Evolutionary conservation across 1,284 basidiomycete genomes (phyloP), one percentile per base, ranked within the genome.

Genomic region (Cryptococcus amylolentus): DNA sequence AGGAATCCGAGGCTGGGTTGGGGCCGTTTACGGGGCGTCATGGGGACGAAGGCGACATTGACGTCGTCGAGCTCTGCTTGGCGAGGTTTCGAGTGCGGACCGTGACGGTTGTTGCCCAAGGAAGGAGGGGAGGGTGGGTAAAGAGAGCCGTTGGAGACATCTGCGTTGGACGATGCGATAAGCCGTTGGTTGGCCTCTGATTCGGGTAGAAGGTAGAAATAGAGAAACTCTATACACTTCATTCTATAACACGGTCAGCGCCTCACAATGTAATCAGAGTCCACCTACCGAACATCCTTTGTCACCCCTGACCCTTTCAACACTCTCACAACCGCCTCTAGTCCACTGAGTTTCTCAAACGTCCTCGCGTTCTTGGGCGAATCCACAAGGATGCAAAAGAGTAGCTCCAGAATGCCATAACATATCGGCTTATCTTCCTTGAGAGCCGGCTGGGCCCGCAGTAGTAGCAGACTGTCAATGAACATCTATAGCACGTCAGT

Each of bases 181-280:
- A 18, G n/a, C n/a, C 41, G 41, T 42, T 42, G n/a, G 41, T 42
- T 42, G 41, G 23, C 41, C 9, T 42, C 16, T n/a, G 8, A 18
- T 72, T 94, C 91, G 58, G 92, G 91, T 51, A 92, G 79, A 5
- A 95, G 81, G 72, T 94, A 95, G 71, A 92, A 94, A 73, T 93
- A 93, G 5, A 95, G 78, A 67, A 94, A 91, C 70, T 94, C 91
- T 26, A 94, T 81, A 63, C 89, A 92, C 78, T 94, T 93, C 87
- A 94, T 93, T 65, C 91, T 93, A 60, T 26, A 2, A 20, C 28
- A 7, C 5, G 38, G 16, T 42, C 16, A 38, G 45, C 9, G 13
- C 44, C 31, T 5, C 14, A 20, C 44, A 39, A 26, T 28, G 26
- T 23, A 20, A 13, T 18, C 2, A 23, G 37, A 28, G 28, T 16